A percentile compares a stretch with the other conserved stretches of the same genome.
phyloP scores from a whole-genome alignment of 2,329 filamentous ascomycete species.

The Phymatotrichopsis omnivora region DNA sequence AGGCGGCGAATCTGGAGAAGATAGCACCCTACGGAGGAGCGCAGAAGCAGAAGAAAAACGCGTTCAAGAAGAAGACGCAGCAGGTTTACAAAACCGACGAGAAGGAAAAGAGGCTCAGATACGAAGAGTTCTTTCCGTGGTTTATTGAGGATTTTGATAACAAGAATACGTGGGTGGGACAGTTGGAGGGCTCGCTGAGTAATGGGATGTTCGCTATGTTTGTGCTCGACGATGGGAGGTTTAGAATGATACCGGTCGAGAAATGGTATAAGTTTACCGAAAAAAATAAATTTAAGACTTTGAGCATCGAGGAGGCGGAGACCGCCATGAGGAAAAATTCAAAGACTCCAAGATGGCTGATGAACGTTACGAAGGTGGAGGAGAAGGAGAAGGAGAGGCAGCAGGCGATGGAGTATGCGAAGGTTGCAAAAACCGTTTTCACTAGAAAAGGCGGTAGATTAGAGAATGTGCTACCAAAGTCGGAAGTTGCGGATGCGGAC shows the following conservation, averaged over 20 bases:
- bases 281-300: conserved; percentile 67
- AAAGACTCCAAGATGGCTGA: conserved; percentile 69
- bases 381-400: conserved; percentile 44
- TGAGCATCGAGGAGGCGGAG: conserved; percentile 77
- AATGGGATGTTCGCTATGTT: conserved; percentile 70
- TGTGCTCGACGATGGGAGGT: conserved; percentile 57
- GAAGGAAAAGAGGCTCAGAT: conserved; percentile 66
- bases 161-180: conserved; percentile 87
- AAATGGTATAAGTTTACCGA: conserved; percentile 87
- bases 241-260: conserved; percentile 82
- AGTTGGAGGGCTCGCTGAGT: conserved; percentile 80
- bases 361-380: conserved; percentile 45
- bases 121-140: conserved; percentile 94
- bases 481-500: conserved; percentile 48
- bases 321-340: conserved; percentile 69
- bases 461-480: conserved; percentile 29
- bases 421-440: conserved; percentile 34
- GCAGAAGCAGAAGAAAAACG: conserved; percentile 57
- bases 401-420: conserved; percentile 47
- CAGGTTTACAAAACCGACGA: conserved; percentile 76
- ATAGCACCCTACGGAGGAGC: conserved; percentile 73
- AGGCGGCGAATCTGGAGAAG: conserved; percentile 78
- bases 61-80: conserved; percentile 67
- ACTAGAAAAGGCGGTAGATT: conserved; percentile 40
- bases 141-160: conserved; percentile 93